Base-by-base conservation (phyloP, 495 filamentous ascomycete genomes). In the Xylaria cubensis region DNA sequence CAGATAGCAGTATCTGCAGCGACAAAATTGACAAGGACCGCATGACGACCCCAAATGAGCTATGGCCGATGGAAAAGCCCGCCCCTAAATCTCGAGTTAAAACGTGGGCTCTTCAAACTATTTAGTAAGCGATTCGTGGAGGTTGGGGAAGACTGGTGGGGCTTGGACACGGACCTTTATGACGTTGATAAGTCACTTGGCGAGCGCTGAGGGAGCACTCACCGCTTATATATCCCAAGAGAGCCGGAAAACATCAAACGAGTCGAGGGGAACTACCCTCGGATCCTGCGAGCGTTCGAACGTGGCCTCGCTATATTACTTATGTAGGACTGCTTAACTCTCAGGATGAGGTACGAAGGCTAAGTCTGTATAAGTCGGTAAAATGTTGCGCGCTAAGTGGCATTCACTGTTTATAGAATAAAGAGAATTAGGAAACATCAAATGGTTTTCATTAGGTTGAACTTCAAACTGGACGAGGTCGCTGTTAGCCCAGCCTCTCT, bases 1-100 rank as follows among this genome's bases (percentile, higher is more conserved):
- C 21, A 56, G 32, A 41, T 44, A 64, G 68, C 32, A 71, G 69
- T 44, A 39, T 61, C 15, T 56, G 69, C 46, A 71, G 34, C 59
- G 29, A 21, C 46, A 56, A 50, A 42, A 64, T 34, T n/a, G 48
- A 63, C 26, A 36, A 44, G 13, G 42, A 48, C 32, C 59, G 34
- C 69, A 71, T 71, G 32, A 41, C 46, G 10, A 50, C 44, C 58
- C 55, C 36, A 32, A 34, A 58, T 46, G 13, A 59, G 6, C 15
- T 39, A 39, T 61, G 26, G 61, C 9, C 36, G 21, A 44, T 44
- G 3, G 12, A 21, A 65, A 65, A 48, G 44, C 44, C 44, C 13
- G 21, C 44, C 55, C 32, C 61, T 44, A 36, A 44, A 44, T 39
- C 39, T 39, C 4, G 39, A 39, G 39, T 4, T 41, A 12, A 21